Percentiles rank a stretch among this genome's conserved stretches.
Evolutionary conservation across 352 stramenopile species (phyloP).

Genomic region (Phytophthora pistaciae): DNA sequence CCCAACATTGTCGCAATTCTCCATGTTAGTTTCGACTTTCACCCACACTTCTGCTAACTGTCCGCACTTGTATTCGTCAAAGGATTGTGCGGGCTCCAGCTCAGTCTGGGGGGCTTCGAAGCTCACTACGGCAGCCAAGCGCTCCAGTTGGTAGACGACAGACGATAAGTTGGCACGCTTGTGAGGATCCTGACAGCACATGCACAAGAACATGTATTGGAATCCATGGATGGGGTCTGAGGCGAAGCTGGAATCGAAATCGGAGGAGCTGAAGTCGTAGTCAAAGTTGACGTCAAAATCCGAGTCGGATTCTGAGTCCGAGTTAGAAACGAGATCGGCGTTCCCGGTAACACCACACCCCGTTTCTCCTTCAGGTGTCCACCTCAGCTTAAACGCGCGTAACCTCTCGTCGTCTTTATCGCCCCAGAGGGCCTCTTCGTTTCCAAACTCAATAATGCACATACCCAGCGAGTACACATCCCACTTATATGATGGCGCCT

Average conservation of each 20-base stretch:
- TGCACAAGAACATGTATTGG: not conserved
- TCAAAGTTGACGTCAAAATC: no score
- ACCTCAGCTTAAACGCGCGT: not conserved
- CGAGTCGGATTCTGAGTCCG: no score
- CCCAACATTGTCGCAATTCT: not conserved
- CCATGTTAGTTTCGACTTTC: not conserved
- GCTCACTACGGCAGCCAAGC: not conserved
- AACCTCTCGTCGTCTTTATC: no score
- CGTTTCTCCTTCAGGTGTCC: no score
- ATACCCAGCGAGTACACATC: slow-evolving; percentile 3
- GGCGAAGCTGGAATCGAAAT: not conserved
- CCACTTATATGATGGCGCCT: not conserved
- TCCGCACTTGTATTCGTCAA: not conserved
- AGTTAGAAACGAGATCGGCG: no score
- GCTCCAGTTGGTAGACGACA: not conserved
- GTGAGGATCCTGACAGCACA: no score
- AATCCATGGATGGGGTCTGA: not conserved
- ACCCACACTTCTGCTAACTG: not conserved
- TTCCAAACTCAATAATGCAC: slow-evolving; percentile 25
- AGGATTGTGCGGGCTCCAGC: not conserved
- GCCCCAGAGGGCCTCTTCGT: slow-evolving; percentile 3
- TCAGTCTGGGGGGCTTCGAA: not conserved
- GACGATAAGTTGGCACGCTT: not conserved
- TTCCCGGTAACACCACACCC: not conserved
- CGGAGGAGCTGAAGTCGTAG: no score